Percentiles rank a stretch among this genome's conserved stretches.
These are phyloP conservation scores for Vanderwaltozyma yarrowii DNA, from an alignment of 805 yeast genomes.

Conservation along the genomic window DNA sequence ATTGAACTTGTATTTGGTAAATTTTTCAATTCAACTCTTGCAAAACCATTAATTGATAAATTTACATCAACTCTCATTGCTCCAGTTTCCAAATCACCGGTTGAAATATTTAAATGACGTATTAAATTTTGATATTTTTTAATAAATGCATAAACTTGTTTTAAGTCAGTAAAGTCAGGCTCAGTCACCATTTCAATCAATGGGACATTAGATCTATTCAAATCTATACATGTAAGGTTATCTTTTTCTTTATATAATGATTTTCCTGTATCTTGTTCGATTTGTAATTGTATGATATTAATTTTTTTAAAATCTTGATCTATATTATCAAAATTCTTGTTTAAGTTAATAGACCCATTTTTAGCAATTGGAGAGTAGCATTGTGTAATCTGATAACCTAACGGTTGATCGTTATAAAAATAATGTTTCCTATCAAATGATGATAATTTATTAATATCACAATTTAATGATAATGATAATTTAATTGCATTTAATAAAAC, in stretches of 20 bases:
- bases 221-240: slow-evolving; percentile 46
- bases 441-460: slow-evolving; percentile 44
- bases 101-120: slow-evolving; percentile 58
- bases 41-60: slow-evolving; percentile 62
- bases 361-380: slow-evolving; percentile 69
- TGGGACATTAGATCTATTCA: slow-evolving; percentile 78
- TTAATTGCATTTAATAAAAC: slow-evolving; percentile 61
- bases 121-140: slow-evolving; percentile 70
- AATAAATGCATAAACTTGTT: slow-evolving; percentile 67
- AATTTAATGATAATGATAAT: slow-evolving; percentile 61
- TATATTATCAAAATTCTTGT: slow-evolving; percentile 44
- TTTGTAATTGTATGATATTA: slow-evolving; percentile 67
- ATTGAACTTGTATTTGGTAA: slow-evolving; percentile 78
- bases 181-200: slow-evolving; percentile 83
- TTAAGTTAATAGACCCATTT: slow-evolving; percentile 48
- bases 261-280: slow-evolving; percentile 94
- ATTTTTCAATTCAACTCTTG: slow-evolving; percentile 83
- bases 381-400: slow-evolving; percentile 94
- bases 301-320: slow-evolving; percentile 37
- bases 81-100: slow-evolving; percentile 90
- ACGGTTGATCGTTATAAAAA: slow-evolving; percentile 92
- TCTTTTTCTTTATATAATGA: slow-evolving; percentile 41
- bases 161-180: slow-evolving; percentile 66
- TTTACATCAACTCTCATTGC: slow-evolving; percentile 94
- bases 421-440: slow-evolving; percentile 91